phyloP scores from a whole-genome alignment of 495 filamentous ascomycete species.

The Patellaria atrata region DNA sequence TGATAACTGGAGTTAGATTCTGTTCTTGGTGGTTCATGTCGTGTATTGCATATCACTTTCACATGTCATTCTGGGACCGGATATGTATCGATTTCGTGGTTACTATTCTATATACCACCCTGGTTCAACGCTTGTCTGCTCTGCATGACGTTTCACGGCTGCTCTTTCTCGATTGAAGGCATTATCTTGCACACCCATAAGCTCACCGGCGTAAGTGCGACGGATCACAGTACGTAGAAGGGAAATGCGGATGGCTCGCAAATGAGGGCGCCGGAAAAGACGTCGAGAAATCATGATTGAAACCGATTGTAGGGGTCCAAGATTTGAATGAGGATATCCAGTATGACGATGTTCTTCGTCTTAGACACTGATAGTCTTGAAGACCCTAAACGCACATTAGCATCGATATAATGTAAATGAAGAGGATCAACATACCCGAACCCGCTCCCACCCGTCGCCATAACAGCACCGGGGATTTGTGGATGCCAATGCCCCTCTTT shows the following conservation, averaged over 20 bases:
- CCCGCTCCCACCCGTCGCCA: conserved; percentile 75
- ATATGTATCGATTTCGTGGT: too few species aligned
- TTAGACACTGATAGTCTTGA: conserved; percentile 38
- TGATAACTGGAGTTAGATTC: too few species aligned
- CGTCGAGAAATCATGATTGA: neutral
- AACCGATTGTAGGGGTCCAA: neutral
- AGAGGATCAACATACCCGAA: conserved; percentile 44
- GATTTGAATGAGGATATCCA: neutral
- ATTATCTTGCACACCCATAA: too few species aligned
- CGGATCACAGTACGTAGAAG: neutral
- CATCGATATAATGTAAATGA: neutral
- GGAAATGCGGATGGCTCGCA: neutral
- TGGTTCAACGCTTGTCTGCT: too few species aligned
- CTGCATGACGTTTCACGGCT: too few species aligned
- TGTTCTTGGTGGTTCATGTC: too few species aligned
- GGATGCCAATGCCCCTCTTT: conserved; percentile 97
- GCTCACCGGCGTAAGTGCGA: too few species aligned
- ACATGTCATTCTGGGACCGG: too few species aligned
- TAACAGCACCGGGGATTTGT: conserved; percentile 81
- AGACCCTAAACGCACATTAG: conserved; percentile 12
- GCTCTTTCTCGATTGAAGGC: too few species aligned
- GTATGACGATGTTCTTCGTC: neutral
- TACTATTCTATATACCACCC: too few species aligned
- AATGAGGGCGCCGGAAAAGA: neutral
- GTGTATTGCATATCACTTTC: too few species aligned